Evolutionary conservation across 2,329 filamentous ascomycete genomes (phyloP).

Genomic region (Penicillium sp.): DNA sequence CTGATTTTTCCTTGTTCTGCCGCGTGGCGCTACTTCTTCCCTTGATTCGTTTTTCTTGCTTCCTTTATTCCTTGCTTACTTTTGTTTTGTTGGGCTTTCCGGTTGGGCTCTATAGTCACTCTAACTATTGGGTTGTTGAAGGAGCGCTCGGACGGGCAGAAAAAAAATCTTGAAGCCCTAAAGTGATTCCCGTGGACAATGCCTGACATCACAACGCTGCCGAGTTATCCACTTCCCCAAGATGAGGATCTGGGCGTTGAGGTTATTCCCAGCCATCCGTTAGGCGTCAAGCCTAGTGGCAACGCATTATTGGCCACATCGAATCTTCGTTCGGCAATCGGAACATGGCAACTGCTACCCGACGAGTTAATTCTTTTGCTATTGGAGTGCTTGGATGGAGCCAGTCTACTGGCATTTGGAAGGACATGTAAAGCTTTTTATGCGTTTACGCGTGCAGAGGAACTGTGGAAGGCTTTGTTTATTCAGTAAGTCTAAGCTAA

Average conservation of each 20-base stretch:
- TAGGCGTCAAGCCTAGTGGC: constrained; percentile 82
- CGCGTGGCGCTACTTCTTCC: not conserved
- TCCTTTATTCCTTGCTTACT: not conserved
- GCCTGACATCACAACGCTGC: constrained; percentile 36
- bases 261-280: constrained; percentile 73
- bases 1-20: constrained; percentile 3
- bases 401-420: constrained; percentile 65
- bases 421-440: constrained; percentile 82
- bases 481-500: constrained; percentile 67
- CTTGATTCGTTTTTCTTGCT: not conserved
- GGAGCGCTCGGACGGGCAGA: constrained; percentile 12
- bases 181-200: constrained; percentile 23
- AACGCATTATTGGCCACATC: constrained; percentile 70
- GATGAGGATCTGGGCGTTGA: constrained; percentile 30
- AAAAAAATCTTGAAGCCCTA: constrained; percentile 24
- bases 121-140: constrained; percentile 1
- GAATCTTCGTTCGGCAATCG: constrained; percentile 68
- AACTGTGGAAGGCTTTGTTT: constrained; percentile 85
- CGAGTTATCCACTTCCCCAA: constrained; percentile 17
- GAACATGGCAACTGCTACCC: constrained; percentile 67
- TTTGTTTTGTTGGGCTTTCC: not conserved
- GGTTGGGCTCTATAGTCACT: not conserved
- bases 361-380: constrained; percentile 78
- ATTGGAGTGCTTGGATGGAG: constrained; percentile 71
- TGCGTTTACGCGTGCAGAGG: constrained; percentile 80